phyloP scores from a whole-genome alignment of 805 yeast species.

The Candida michaelii region DNA sequence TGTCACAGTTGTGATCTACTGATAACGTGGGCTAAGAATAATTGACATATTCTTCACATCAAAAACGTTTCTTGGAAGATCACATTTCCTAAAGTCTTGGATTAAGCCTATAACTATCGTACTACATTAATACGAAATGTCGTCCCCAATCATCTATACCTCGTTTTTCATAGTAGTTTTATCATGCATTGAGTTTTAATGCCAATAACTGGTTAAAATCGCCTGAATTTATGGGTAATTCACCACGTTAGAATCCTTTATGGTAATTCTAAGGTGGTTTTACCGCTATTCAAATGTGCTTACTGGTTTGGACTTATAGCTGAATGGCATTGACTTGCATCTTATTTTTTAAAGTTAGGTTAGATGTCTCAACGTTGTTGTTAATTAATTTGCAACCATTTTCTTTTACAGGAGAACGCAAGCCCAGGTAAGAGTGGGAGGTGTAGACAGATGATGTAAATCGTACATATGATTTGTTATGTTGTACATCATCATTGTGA shows the following conservation, averaged over 20 bases:
- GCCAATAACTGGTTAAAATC: no score
- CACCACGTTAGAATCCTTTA: neutral
- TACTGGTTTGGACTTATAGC: neutral
- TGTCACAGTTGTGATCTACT: no score
- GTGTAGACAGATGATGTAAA: no score
- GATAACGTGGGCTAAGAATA: neutral
- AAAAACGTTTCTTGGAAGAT: neutral
- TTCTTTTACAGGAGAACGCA: neutral
- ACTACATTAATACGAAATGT: neutral
- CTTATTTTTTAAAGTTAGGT: neutral
- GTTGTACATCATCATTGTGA: neutral
- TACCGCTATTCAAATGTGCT: neutral
- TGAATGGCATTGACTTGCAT: neutral
- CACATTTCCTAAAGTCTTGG: neutral
- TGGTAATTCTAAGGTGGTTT: neutral
- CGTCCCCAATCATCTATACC: slow-evolving; percentile 1
- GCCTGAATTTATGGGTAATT: neutral
- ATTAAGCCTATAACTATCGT: neutral
- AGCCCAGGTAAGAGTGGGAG: neutral
- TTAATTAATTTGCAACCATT: neutral
- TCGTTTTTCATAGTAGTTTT: neutral
- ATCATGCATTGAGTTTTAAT: no score
- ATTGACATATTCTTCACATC: neutral
- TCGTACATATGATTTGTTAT: no score
- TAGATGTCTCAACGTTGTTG: neutral